Evolutionary conservation across 495 filamentous ascomycete genomes (phyloP), one percentile per base, ranked within the genome.

Genomic region (Aspergillus homomorphus): DNA sequence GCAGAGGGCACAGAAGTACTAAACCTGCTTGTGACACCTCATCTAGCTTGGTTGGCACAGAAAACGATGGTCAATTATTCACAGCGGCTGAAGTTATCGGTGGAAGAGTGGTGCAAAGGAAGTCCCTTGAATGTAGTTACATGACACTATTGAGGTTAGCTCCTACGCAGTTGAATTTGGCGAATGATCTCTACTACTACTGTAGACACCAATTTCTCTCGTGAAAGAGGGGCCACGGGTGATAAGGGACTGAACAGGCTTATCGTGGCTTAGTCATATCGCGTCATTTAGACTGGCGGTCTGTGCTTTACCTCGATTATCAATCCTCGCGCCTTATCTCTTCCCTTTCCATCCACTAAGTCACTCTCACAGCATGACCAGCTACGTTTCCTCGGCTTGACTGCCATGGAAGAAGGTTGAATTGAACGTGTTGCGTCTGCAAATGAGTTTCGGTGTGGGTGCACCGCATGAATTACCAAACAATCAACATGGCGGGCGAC

Each of bases 401-500:
- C 18, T 18, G 24, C 10, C n/a, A 10, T 51, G 48, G 28, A 24
- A 51, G 48, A n/a, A 30, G 48, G 19, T 9, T 19, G 22, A 24
- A 7, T 21, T 33, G 21, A 20, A 23, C 42, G 22, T 24, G 42
- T 23, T 22, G 38, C 21, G 6, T 30, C 7, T 2, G 33, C 7
- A 12, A 43, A 44, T 28, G n/a, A 23, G 2, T 10, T 9, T 30
- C 5, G 33, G 45, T 46, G 30, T 45, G 46, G n/a, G n/a, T 45
- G 51, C 56, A 57, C 28, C 60, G 54, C 51, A 76, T 76, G 73
- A 73, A 72, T 62, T 74, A 76, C 55, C 67, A 76, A 62, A 64
- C 71, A 43, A 65, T 73, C 66, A 71, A 60, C 50, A 72, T 70
- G 72, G 63, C 68, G 54, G 68, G 61, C 56, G 56, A 65, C 65